Conservation (phyloP, 2,329 filamentous ascomycete genomes). For the Colletotrichum sp. region DNA sequence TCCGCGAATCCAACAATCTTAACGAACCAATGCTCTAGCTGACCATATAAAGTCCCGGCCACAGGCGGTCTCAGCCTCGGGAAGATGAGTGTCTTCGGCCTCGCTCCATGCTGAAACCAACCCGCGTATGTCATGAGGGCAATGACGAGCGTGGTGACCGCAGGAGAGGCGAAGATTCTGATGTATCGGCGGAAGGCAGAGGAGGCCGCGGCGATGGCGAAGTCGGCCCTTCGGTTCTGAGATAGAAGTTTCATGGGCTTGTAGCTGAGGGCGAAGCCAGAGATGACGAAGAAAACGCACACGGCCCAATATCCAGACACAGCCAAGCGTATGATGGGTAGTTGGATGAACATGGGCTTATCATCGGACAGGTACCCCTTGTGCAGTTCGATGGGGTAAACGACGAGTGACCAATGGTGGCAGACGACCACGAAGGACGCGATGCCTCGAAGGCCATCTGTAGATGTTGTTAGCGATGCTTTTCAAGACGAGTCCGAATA, state of each 20-base stretch:
- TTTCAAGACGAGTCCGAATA: background rate
- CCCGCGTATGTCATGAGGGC: slow-evolving; percentile 46
- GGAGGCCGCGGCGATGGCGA: slow-evolving; percentile 51
- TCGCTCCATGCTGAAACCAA: slow-evolving; percentile 27
- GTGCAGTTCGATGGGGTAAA: background rate
- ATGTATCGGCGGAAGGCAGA: slow-evolving; percentile 56
- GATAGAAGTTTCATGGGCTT: slow-evolving; percentile 52
- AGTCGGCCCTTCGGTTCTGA: slow-evolving; percentile 37
- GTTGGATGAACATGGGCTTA: slow-evolving; percentile 51
- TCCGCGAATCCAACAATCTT: slow-evolving; percentile 54
- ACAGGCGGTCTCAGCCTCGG: background rate
- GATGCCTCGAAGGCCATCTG: slow-evolving; percentile 69
- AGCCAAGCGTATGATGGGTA: slow-evolving; percentile 58
- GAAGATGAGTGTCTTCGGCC: background rate
- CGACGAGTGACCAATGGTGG: slow-evolving; percentile 48
- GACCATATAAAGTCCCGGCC: slow-evolving; percentile 34
- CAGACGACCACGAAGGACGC: slow-evolving; percentile 70
- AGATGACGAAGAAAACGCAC: slow-evolving; percentile 66
- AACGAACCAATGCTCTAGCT: slow-evolving; percentile 50
- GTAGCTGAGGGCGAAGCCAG: slow-evolving; percentile 64
- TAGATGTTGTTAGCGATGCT: background rate
- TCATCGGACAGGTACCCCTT: slow-evolving; percentile 28
- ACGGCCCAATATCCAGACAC: slow-evolving; percentile 62
- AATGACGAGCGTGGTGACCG: slow-evolving; percentile 54
- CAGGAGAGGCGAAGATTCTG: slow-evolving; percentile 55